Conservation (phyloP, 2,329 filamentous ascomycete species). For the Apiospora kogelbergensis region DNA sequence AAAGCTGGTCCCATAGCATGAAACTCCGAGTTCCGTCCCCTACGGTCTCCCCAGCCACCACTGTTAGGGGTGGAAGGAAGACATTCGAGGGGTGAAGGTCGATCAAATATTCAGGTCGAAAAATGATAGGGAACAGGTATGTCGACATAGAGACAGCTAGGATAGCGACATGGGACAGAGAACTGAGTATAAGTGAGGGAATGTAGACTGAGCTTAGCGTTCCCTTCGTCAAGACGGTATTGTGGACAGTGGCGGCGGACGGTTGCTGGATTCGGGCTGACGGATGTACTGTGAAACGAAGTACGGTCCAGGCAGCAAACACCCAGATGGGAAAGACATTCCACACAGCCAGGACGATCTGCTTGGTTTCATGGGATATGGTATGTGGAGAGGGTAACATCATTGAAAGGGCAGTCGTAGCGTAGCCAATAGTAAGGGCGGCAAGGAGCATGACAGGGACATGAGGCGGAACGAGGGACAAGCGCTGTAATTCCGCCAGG, state of each 20-base stretch:
- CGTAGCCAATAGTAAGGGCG: not conserved
- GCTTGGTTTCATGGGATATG: not conserved
- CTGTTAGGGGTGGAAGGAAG: not conserved
- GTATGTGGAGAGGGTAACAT: not conserved
- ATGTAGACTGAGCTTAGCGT: not conserved
- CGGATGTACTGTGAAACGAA: not conserved
- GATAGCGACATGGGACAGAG: slow-evolving; percentile 1
- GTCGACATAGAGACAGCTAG: slow-evolving; percentile 8
- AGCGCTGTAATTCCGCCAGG: not conserved
- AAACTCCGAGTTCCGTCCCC: slow-evolving; percentile 10
- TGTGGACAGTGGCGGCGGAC: not conserved
- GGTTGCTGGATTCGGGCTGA: not conserved
- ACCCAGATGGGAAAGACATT: not conserved
- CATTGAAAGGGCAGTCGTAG: not conserved
- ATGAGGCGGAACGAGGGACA: not conserved
- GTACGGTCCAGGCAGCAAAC: not conserved
- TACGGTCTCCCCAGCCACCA: not conserved
- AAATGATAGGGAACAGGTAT: slow-evolving; percentile 9
- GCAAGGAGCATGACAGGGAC: not conserved
- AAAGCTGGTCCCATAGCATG: slow-evolving; percentile 11
- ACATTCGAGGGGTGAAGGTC: slow-evolving; percentile 4
- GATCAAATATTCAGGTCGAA: not conserved
- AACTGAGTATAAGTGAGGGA: not conserved
- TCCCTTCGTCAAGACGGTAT: not conserved
- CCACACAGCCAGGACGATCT: not conserved